Conservation (phyloP, 1,139 yeast species). For the Yamadazyma epiphylla region DNA sequence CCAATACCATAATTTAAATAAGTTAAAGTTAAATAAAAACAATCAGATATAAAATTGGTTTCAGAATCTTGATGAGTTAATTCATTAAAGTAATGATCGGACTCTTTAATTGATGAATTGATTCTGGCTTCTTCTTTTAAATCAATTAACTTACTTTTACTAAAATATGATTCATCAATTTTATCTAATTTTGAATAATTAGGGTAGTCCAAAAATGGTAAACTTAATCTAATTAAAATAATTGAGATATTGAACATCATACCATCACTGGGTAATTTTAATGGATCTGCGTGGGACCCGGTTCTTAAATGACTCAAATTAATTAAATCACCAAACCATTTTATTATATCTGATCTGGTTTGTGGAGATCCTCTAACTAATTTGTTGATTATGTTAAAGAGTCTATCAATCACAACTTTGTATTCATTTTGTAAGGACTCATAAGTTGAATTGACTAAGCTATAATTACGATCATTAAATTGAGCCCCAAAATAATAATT, state of each 20-base stretch:
- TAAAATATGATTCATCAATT: constrained; percentile 64
- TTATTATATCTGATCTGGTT: constrained; percentile 59
- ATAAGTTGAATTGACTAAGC: constrained; percentile 44
- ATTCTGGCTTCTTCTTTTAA: constrained; percentile 79
- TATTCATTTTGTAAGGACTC: constrained; percentile 61
- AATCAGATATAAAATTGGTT: constrained; percentile 82
- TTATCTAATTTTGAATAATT: constrained; percentile 63
- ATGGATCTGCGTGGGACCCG: constrained; percentile 77
- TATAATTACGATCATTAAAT: constrained; percentile 32
- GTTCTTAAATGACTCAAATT: constrained; percentile 82
- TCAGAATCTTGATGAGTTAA: constrained; percentile 18
- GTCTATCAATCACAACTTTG: constrained; percentile 50
- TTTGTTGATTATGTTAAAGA: constrained; percentile 68
- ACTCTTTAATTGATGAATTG: constrained; percentile 70
- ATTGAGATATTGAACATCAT: constrained; percentile 75
- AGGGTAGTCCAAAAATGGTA: constrained; percentile 77
- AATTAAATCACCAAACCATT: constrained; percentile 67
- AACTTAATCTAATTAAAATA: constrained; percentile 65
- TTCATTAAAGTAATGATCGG: constrained; percentile 48
- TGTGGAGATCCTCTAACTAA: constrained; percentile 71
- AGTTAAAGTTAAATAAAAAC: constrained; percentile 76
- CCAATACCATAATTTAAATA: constrained; percentile 88
- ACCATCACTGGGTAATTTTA: constrained; percentile 71
- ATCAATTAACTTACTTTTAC: constrained; percentile 48
- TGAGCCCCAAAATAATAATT: constrained; percentile 45